Percentiles rank a stretch among this genome's conserved stretches.
Conservation (phyloP, 2,329 filamentous ascomycete species). For the Arthrinium puccinioides region DNA sequence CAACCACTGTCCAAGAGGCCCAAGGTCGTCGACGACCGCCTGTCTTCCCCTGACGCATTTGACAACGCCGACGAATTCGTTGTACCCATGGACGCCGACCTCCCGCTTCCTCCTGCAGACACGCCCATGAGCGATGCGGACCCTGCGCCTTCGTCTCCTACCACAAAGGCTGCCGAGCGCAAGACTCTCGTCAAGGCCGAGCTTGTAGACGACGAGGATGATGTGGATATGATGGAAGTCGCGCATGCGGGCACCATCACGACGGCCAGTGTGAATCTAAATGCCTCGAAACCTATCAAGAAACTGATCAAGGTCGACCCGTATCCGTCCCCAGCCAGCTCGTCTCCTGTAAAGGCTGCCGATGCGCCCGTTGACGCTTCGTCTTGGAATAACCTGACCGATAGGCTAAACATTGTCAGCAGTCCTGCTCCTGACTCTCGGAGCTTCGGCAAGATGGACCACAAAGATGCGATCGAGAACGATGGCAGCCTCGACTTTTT, state of each 20-base stretch:
- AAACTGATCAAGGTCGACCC: conserved; percentile 63
- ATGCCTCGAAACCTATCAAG: conserved; percentile 69
- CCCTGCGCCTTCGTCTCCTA: conserved; percentile 69
- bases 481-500: conserved; percentile 92
- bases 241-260: conserved; percentile 66
- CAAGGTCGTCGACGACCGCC: conserved; percentile 40
- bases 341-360: conserved; percentile 61
- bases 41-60: conserved; percentile 39
- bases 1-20: conserved; percentile 49
- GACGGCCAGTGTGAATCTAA: conserved; percentile 72
- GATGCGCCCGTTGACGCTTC: conserved; percentile 65
- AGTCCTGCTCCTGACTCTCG: conserved; percentile 58
- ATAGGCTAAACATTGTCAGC: conserved; percentile 77
- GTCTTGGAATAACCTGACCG: conserved; percentile 82
- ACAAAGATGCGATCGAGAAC: conserved; percentile 81
- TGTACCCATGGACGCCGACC: conserved; percentile 55
- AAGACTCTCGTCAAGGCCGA: conserved; percentile 50
- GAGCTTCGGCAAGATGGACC: conserved; percentile 71
- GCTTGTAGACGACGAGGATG: conserved; percentile 59
- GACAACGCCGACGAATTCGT: conserved; percentile 52
- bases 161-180: conserved; percentile 68
- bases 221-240: conserved; percentile 81
- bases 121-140: conserved; percentile 80
- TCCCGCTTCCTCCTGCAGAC: conserved; percentile 28
- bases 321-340: conserved; percentile 65